phyloP scores from a whole-genome alignment of 148 eudicot genomes.

The Limonium bicolor region DNA sequence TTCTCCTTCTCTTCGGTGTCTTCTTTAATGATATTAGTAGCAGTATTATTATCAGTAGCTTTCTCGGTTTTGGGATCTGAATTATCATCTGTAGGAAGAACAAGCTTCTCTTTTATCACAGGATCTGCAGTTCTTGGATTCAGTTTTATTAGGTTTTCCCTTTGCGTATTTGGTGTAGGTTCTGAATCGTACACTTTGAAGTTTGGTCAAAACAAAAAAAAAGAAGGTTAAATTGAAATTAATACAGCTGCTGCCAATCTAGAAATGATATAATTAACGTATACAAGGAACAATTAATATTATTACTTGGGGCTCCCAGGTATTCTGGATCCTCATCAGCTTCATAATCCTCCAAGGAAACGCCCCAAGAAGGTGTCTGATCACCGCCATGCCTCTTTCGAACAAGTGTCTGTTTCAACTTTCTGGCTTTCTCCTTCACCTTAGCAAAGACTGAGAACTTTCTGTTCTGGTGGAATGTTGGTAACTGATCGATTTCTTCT shows the following conservation, averaged over 20 bases:
- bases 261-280: neutral
- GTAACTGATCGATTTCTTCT: slow-evolving; percentile 26
- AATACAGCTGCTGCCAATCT: no score
- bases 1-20: neutral
- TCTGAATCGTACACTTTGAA: slow-evolving; percentile 64
- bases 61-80: no score
- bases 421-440: slow-evolving; percentile 69
- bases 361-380: slow-evolving; percentile 22
- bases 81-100: no score
- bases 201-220: slow-evolving; percentile 8
- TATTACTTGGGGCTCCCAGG: slow-evolving; percentile 25
- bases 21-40: no score
- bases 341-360: slow-evolving; percentile 28
- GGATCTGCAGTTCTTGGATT: no score
- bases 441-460: slow-evolving; percentile 44
- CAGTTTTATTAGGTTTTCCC: neutral
- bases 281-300: neutral
- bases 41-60: no score
- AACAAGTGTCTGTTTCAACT: slow-evolving; percentile 24
- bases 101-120: no score
- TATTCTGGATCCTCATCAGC: slow-evolving; percentile 21
- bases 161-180: slow-evolving; percentile 26
- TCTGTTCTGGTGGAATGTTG: slow-evolving; percentile 21
- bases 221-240: neutral
- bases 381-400: slow-evolving; percentile 21